Conservation (phyloP, 805 yeast species). For the Ogataea polymorpha region DNA sequence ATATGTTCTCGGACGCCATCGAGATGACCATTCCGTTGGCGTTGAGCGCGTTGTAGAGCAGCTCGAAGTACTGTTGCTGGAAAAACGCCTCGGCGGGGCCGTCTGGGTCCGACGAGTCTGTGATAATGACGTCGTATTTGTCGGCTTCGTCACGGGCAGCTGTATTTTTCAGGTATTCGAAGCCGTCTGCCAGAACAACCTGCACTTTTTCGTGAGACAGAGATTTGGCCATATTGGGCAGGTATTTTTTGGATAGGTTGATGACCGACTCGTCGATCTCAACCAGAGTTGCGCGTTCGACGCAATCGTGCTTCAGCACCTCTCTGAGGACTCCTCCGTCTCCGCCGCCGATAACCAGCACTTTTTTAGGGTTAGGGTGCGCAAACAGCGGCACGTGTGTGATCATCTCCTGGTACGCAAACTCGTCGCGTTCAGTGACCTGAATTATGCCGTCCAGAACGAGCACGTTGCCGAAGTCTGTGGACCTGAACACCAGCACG, state of each 20-base stretch:
- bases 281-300: slow-evolving; percentile 70
- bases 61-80: slow-evolving; percentile 69
- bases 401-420: slow-evolving; percentile 91
- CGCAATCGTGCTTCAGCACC: slow-evolving; percentile 61
- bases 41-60: slow-evolving; percentile 61
- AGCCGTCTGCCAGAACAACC: slow-evolving; percentile 77
- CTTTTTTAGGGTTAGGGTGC: slow-evolving; percentile 71
- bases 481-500: slow-evolving; percentile 71
- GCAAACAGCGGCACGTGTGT: slow-evolving; percentile 77
- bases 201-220: slow-evolving; percentile 63
- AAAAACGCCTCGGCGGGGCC: slow-evolving; percentile 91
- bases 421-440: slow-evolving; percentile 90
- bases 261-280: slow-evolving; percentile 88
- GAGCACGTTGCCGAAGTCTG: slow-evolving; percentile 79
- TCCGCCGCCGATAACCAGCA: slow-evolving; percentile 91
- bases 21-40: slow-evolving; percentile 63
- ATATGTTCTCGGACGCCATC: slow-evolving; percentile 78
- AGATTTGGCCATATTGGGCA: slow-evolving; percentile 72
- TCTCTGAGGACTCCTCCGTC: slow-evolving; percentile 95
- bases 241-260: slow-evolving; percentile 61
- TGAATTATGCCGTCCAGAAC: slow-evolving; percentile 89
- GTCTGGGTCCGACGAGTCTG: slow-evolving; percentile 93
- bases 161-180: slow-evolving; percentile 57
- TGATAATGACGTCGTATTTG: slow-evolving; percentile 78
- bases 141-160: slow-evolving; percentile 35